Evolutionary conservation across 2,329 filamentous ascomycete species (phyloP).

Genomic region (Huntiella omanensis): DNA sequence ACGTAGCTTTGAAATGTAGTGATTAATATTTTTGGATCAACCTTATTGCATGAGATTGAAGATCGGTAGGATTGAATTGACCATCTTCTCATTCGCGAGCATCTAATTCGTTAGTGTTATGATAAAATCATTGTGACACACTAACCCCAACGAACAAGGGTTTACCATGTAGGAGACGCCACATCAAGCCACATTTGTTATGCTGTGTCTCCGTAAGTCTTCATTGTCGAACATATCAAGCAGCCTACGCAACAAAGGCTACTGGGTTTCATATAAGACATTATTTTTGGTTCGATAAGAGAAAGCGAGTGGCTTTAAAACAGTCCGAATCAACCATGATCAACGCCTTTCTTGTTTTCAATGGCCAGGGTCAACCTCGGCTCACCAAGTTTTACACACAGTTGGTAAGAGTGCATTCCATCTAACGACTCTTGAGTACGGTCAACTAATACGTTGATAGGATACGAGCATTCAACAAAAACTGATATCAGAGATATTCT

Average conservation of each 20-base stretch:
- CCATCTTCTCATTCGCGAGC: too few relatives aligned
- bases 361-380: constrained; percentile 89
- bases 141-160: not conserved
- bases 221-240: not conserved
- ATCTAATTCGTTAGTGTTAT: too few relatives aligned
- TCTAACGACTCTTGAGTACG: not conserved
- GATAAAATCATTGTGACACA: too few relatives aligned
- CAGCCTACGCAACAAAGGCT: not conserved
- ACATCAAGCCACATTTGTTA: not conserved
- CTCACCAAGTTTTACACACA: constrained; percentile 98
- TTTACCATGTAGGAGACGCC: not conserved
- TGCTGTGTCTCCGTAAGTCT: not conserved
- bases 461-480: constrained; percentile 95
- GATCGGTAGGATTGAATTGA: too few relatives aligned
- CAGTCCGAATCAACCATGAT: constrained; percentile 46
- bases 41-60: too few relatives aligned
- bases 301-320: too few relatives aligned
- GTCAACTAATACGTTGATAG: constrained; percentile 26
- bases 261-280: not conserved
- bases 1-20: too few relatives aligned
- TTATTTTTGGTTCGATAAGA: too few relatives aligned
- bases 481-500: constrained; percentile 92
- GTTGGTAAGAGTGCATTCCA: constrained; percentile 36
- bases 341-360: constrained; percentile 96
- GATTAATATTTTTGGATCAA: too few relatives aligned